Percentiles rank a stretch among this genome's conserved stretches.
These are phyloP conservation scores for Penicillium nordicum DNA, from an alignment of 2,329 filamentous ascomycete species.

Conservation along the genomic window DNA sequence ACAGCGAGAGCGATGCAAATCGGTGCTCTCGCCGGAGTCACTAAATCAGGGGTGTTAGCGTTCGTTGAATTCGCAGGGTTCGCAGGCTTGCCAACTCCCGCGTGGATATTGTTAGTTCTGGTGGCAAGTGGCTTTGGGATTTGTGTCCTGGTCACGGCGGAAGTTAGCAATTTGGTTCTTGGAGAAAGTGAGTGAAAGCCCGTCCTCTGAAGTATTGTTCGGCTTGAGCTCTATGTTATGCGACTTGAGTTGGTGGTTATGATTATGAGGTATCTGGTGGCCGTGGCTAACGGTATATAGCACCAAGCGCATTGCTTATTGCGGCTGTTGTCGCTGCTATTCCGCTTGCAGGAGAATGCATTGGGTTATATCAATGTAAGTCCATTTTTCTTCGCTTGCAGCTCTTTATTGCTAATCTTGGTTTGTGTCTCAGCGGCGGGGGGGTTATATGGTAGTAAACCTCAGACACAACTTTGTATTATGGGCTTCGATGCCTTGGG, in stretches of 20 bases:
- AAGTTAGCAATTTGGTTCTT: conserved; percentile 17
- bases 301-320: conserved; percentile 14
- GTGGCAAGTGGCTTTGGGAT: conserved; percentile 15
- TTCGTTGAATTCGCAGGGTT: conserved; percentile 14
- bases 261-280: not conserved
- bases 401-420: not conserved
- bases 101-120: conserved; percentile 14
- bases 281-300: not conserved
- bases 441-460: conserved; percentile 8
- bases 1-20: conserved; percentile 15
- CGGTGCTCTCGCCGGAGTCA: conserved; percentile 14
- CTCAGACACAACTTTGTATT: conserved; percentile 4
- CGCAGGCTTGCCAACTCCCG: conserved; percentile 12
- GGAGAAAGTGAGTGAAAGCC: conserved; percentile 9
- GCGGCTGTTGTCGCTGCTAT: conserved; percentile 18
- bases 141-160: conserved; percentile 14
- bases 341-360: conserved; percentile 14
- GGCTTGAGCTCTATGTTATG: not conserved
- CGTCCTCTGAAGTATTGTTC: not conserved
- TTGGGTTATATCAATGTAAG: conserved; percentile 16
- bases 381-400: not conserved
- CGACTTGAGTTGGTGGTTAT: not conserved
- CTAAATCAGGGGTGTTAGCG: conserved; percentile 14
- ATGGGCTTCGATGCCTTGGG: conserved; percentile 16
- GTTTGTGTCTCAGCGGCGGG: conserved; percentile 7